Evolutionary conservation across 805 yeast species (phyloP), one percentile per base, ranked within the genome.

Genomic region (Nakazawaea laoshanensis): DNA sequence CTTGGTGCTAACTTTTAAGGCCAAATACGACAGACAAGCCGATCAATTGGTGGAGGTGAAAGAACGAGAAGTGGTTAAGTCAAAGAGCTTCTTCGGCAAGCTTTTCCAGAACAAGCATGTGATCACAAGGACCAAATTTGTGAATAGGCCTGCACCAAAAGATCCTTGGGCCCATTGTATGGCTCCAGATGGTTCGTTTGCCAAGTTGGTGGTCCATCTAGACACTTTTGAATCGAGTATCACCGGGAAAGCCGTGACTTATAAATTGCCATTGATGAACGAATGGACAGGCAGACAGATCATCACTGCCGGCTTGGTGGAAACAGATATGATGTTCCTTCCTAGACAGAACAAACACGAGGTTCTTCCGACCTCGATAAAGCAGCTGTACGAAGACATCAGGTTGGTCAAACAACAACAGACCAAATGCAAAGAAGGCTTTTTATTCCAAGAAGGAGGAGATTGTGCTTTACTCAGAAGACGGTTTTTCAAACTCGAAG

Each of bases 111-210:
- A 40, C 27, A 70, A 66, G 44, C 70, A 68, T 27, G 45, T 63
- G 10, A 47, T 70, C 25, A 63, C 67, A 3, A 61, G 70, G 2
- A 71, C 74, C 33, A 72, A 59, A 42, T 70, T 64, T 39, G 69
- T 76, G 5, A 64, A 76, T 2, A 62, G 63, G 39, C 64, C 69
- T 20, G 61, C 67, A 1, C 53, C 55, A 4, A 37, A 43, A 17
- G 94, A 82, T 57, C 57, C 66, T 2, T 71, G 89, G 80, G 70
- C 69, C 21, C 53, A 62, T 21, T 58, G 70, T 35, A 67, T 86
- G 41, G 95, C 96, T 2, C 64, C 66, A 21, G 94, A 86, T 52
- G 97, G 97, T 2, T 84, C 95, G 23, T 87, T 84, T 64, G 95
- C 86, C 7, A 67, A 89, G 46, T 71, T 82, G 34, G 76, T 79